phyloP scores from a whole-genome alignment of 129 eudicot genomes.

The Logfia minima region DNA sequence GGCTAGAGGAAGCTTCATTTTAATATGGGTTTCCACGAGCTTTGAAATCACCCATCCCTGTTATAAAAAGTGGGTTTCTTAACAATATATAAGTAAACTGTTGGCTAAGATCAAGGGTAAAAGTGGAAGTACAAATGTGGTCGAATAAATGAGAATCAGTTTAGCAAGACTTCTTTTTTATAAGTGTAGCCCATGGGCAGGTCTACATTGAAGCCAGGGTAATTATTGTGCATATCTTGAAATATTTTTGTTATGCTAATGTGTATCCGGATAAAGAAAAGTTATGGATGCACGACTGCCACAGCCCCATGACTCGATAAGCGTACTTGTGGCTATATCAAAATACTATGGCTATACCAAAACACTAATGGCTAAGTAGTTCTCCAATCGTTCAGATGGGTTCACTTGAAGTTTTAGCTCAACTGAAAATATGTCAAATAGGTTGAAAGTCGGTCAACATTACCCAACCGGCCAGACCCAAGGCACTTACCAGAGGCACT shows the following conservation, averaged over 20 bases:
- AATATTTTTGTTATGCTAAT: no score
- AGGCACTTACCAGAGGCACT: no score
- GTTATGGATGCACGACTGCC: no score
- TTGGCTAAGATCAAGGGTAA: neutral
- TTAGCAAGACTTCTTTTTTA: neutral
- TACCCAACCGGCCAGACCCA: no score
- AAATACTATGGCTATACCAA: neutral
- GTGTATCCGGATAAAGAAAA: no score
- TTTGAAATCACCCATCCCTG: slow-evolving; percentile 73
- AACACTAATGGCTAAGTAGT: neutral
- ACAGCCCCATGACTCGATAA: neutral
- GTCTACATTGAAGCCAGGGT: no score
- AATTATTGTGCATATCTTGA: no score
- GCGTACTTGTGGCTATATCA: neutral
- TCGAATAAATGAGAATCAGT: neutral
- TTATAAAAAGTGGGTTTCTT: neutral
- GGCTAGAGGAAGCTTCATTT: slow-evolving; percentile 39
- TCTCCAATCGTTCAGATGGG: neutral
- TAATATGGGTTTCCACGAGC: slow-evolving; percentile 51
- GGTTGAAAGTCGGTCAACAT: no score
- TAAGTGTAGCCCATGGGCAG: no score
- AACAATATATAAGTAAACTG: neutral
- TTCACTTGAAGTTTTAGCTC: no score
- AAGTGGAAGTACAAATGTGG: neutral
- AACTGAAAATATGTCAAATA: no score